These are phyloP conservation scores for Aureobasidium vineae DNA, from an alignment of 2,329 filamentous ascomycete genomes.

Conservation along the genomic window DNA sequence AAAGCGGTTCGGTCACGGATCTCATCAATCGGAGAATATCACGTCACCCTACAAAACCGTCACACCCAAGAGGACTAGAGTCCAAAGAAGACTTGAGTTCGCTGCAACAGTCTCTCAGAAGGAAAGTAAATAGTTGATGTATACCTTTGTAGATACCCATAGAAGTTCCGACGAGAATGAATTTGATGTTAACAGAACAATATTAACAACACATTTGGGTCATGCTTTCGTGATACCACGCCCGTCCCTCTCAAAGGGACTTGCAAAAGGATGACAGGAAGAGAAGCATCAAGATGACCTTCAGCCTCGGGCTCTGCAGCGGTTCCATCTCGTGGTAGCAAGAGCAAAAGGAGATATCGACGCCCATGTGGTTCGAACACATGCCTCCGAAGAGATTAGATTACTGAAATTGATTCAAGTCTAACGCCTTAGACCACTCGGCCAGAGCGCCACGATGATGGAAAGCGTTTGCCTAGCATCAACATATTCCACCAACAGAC, in stretches of 20 bases:
- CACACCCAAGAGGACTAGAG: neutral
- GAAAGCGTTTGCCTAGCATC: too few relatives aligned
- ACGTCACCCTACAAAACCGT: neutral
- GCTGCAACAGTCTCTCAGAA: neutral
- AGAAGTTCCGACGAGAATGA: neutral
- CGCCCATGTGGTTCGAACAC: slow-evolving; percentile 31
- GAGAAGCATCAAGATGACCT: neutral
- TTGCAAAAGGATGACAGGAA: neutral
- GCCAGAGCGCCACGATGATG: slow-evolving; percentile 28
- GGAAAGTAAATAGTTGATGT: too few relatives aligned
- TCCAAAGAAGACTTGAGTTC: neutral
- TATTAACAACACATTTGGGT: neutral
- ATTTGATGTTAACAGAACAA: neutral
- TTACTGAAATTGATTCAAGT: slow-evolving; percentile 30
- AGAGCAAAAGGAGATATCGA: slow-evolving; percentile 24
- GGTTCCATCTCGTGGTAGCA: neutral
- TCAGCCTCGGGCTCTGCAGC: neutral
- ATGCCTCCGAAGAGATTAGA: slow-evolving; percentile 30
- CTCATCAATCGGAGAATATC: neutral
- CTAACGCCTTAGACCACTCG: slow-evolving; percentile 32
- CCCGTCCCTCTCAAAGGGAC: neutral
- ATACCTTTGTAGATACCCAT: neutral
- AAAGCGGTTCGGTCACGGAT: neutral
- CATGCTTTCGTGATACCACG: neutral
- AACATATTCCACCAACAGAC: too few relatives aligned